These are phyloP conservation scores for Populus hybrid DNA, from an alignment of 441 rosid species.

Conservation along the genomic window DNA sequence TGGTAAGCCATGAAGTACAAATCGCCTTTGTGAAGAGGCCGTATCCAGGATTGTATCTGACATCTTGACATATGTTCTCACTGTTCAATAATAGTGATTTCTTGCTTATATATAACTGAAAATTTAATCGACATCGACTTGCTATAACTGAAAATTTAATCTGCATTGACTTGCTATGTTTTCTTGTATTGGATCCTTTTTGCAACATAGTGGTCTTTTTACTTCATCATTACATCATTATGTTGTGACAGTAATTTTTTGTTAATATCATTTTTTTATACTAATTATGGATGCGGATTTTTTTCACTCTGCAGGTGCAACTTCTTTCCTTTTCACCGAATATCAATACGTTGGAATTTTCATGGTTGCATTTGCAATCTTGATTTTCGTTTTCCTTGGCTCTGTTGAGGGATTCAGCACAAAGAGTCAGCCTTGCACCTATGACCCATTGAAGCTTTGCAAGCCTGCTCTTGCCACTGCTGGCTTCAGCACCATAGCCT, in stretches of 20 bases:
- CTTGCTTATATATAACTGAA: neutral
- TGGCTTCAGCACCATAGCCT: conserved; percentile 73
- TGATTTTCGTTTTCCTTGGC: conserved; percentile 90
- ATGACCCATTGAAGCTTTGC: conserved; percentile 55
- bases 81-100: neutral
- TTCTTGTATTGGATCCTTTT: neutral
- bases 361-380: conserved; percentile 76
- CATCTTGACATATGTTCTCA: neutral
- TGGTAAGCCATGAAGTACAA: neutral
- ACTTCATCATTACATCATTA: neutral
- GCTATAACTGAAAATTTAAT: neutral
- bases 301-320: conserved; percentile 55
- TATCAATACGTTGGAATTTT: conserved; percentile 82
- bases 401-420: conserved; percentile 93
- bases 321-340: conserved; percentile 82
- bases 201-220: neutral
- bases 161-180: neutral
- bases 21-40: neutral
- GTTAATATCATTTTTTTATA: neutral
- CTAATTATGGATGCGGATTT: conserved; percentile 21
- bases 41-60: neutral
- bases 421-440: conserved; percentile 68
- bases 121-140: neutral
- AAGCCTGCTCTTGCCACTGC: conserved; percentile 96
- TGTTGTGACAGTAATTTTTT: neutral